Evolutionary conservation across 257 asterid species (phyloP).

Genomic region (Solanum pinnatisectum): DNA sequence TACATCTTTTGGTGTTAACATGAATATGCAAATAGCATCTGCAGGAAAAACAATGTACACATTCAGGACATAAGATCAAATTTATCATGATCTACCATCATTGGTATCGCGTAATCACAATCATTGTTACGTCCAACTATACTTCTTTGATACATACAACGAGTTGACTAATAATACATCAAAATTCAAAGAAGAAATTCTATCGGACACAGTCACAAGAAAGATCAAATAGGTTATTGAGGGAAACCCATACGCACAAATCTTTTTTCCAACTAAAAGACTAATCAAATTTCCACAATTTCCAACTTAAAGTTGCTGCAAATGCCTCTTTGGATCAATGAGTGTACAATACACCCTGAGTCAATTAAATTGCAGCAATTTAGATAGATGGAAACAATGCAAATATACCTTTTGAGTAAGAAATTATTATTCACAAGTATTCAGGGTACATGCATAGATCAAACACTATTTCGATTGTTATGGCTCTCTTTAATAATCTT

Average conservation of each 20-base stretch:
- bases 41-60: not conserved
- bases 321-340: not conserved
- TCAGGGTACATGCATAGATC: not conserved
- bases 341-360: not conserved
- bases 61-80: not conserved
- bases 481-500: not conserved
- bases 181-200: not conserved
- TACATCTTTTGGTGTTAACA: not conserved
- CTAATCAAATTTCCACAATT: not conserved
- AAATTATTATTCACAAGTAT: not conserved
- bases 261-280: not conserved
- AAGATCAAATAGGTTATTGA: not conserved
- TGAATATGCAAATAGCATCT: not conserved
- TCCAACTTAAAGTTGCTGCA: not conserved
- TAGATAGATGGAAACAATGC: not conserved
- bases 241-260: not conserved
- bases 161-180: not conserved
- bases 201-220: not conserved
- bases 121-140: not conserved
- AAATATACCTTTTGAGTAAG: not conserved
- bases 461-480: not conserved
- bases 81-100: not conserved
- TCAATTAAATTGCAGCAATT: not conserved
- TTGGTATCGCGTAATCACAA: not conserved
- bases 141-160: not conserved